Base-by-base conservation (phyloP, 495 filamentous ascomycete genomes). In the Talaromyces ruber region DNA sequence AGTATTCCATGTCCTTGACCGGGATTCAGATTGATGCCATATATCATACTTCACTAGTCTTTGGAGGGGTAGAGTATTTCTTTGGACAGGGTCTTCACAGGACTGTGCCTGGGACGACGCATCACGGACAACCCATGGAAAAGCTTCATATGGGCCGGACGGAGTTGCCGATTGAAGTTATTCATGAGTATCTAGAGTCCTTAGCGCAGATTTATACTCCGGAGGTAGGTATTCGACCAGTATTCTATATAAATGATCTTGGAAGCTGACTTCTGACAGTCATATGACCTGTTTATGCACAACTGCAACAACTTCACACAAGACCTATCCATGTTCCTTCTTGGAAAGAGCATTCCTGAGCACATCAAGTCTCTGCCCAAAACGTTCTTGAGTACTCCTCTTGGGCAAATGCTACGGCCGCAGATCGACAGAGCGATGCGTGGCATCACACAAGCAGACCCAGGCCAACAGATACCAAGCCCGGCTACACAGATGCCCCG, bases 291-390 rank as follows among this genome's bases (percentile, higher is more conserved):
- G 3, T 91, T 91, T 71, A 77, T 88, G 39, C 93, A 97, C 68
- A 98, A 98, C 69, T 97, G 94, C 82, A 98, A 98, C 76, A 98
- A 98, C 78, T 98, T 98, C 72, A 89, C 91, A 4, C 93, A 98
- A 68, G 94, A 98, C 64, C 84, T 98, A 65, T 75, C 89, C 53
- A 96, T 88, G 77, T 97, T 98, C 62, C 78, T 98, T 2, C 76
- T 96, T n/a, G 93, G 94, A 22, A 88, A 85, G 67, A 86, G 89
- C 9, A 97, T 98, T 62, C 94, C 94, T 11, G 81, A 84, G 0
- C 88, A 95, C 63, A 98, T 98, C 64, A 84, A 84, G n/a, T 90
- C 88, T 60, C 83, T 98, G 63, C 94, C 94, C 21, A 84, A 89
- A 67, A 88, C 86, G 0, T 92, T 98, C 22, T 80, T 98, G 25